These are phyloP conservation scores for Debaryomyces udenii DNA, from an alignment of 1,139 yeast genomes.

Conservation along the genomic window DNA sequence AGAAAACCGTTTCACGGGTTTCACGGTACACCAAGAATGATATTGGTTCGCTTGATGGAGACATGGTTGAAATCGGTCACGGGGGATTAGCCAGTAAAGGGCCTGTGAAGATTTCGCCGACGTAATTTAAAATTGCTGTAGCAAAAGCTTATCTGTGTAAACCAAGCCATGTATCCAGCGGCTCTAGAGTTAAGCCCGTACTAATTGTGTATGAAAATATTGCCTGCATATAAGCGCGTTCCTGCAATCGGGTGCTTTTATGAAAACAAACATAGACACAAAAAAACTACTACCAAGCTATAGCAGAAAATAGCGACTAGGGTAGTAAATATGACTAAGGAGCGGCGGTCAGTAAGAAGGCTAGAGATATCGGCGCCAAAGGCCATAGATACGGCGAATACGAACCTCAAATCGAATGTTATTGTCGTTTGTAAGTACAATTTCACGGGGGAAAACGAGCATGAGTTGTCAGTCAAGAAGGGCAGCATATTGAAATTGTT, in stretches of 20 bases:
- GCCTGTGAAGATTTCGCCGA: too few relatives aligned
- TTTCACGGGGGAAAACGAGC: constrained; percentile 36
- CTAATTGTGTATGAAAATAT: too few relatives aligned
- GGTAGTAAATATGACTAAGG: not conserved
- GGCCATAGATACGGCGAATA: not conserved
- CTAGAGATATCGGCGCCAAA: constrained; percentile 8
- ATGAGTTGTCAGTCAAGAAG: constrained; percentile 38
- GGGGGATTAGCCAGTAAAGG: too few relatives aligned
- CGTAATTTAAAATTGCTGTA: too few relatives aligned
- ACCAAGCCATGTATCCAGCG: too few relatives aligned
- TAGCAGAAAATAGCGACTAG: not conserved
- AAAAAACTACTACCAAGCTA: not conserved
- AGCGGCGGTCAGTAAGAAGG: not conserved
- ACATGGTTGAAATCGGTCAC: constrained; percentile 22
- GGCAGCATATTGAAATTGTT: constrained; percentile 46
- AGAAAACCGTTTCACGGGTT: not conserved
- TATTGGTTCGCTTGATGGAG: constrained; percentile 52
- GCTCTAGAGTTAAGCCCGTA: too few relatives aligned
- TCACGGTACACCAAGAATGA: constrained; percentile 4
- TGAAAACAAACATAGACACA: not conserved
- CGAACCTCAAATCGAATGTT: constrained; percentile 30
- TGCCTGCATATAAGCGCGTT: not conserved
- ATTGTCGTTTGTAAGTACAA: constrained; percentile 42
- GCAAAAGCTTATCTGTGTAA: too few relatives aligned
- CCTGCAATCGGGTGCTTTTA: not conserved